phyloP scores from a whole-genome alignment of 2,329 filamentous ascomycete species.

The Pseudogymnoascus verrucosus region DNA sequence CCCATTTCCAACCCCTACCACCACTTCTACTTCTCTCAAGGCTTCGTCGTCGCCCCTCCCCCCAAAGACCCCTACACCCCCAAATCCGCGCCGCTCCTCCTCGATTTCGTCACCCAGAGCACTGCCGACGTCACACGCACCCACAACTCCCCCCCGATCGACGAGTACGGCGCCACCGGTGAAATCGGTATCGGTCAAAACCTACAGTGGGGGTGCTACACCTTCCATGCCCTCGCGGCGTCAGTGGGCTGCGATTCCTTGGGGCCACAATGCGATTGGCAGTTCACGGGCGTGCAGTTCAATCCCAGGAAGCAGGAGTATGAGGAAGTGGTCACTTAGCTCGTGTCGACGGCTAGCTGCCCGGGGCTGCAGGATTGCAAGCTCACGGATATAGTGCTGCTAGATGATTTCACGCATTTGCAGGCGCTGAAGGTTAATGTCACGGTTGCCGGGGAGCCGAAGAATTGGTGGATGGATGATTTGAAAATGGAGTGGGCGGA shows the following conservation, averaged over 20 bases:
- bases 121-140: slow-evolving; percentile 8
- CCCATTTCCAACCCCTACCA: slow-evolving; percentile 28
- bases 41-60: slow-evolving; percentile 28
- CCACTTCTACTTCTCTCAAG: slow-evolving; percentile 30
- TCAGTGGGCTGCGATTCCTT: slow-evolving; percentile 34
- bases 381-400: slow-evolving; percentile 23
- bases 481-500: neutral
- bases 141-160: neutral
- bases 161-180: neutral
- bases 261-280: slow-evolving; percentile 29
- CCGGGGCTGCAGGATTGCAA: slow-evolving; percentile 24
- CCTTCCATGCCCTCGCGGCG: slow-evolving; percentile 28
- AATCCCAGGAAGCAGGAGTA: slow-evolving; percentile 18
- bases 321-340: slow-evolving; percentile 21
- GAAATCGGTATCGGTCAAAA: slow-evolving; percentile 13
- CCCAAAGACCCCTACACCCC: slow-evolving; percentile 25
- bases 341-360: slow-evolving; percentile 26
- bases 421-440: slow-evolving; percentile 34
- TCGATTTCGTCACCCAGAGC: slow-evolving; percentile 27
- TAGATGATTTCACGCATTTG: slow-evolving; percentile 27
- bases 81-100: slow-evolving; percentile 24
- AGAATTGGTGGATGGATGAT: slow-evolving; percentile 33
- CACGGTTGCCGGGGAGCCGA: slow-evolving; percentile 30
- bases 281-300: slow-evolving; percentile 30
- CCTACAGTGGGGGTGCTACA: slow-evolving; percentile 29